Base-by-base conservation (phyloP, 306 rosid species). In the Acacia acuminata region DNA sequence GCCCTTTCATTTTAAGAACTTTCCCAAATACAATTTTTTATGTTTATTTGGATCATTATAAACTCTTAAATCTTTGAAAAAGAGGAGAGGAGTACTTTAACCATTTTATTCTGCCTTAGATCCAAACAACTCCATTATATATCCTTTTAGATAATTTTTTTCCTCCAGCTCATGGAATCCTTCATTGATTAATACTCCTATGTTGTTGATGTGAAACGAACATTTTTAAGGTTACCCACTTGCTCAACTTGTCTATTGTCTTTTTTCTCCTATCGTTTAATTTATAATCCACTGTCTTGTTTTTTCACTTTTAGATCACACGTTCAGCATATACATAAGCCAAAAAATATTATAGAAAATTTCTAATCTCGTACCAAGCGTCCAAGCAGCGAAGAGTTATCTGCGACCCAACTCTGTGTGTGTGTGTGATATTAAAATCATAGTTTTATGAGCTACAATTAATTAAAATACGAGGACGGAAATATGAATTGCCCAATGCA, bases 171-270 rank as follows among this genome's bases (percentile, higher is more conserved):
- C 76, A 12, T 43, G 67, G 38, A 71, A 71, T 45, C 76, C 76
- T 24, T 14, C 38, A 6, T 14, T 71, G 45, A 43, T 45, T 22
- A 71, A 71, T 58, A 0, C 27, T 16, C 3, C 3, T 70, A 24
- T 60, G 10, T 63, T 71, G 32, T 25, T 22, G 25, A 43, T 24
- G 13, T 71, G 55, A 43, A 71, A n/a, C 11, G 4, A 10, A 11
- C 56, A 43, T 32, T 71, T 71, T 71, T 44, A 71, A 71, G 58
- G 76, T 45, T 71, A 13, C 76, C 76, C 76, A 71, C 76, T 44
- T 71, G 56, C 76, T 20, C 76, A 71, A 71, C 76, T 71, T 71
- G 76, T 45, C 7, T 0, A 4, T 17, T 71, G 56, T 44, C 56
- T 13, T 2, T 12, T 44, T 43, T 30, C 13, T 43, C 20, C 38